These are phyloP conservation scores for Lotus japonicus DNA, from an alignment of 306 rosid genomes.

Conservation along the genomic window DNA sequence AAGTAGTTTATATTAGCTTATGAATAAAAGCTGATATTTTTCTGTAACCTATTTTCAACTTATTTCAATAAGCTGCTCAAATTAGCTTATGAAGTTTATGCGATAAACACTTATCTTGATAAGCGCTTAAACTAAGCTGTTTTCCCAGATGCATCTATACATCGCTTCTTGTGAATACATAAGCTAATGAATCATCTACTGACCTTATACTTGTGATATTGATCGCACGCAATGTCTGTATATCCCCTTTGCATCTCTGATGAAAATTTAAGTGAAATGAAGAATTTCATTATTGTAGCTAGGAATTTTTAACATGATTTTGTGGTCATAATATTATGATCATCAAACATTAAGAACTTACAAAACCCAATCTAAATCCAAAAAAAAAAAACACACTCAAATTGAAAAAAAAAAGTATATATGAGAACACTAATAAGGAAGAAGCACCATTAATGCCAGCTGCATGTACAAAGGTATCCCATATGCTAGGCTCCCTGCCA, in stretches of 20 bases:
- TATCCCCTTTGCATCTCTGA: neutral
- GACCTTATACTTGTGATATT: slow-evolving; percentile 38
- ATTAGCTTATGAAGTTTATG: too few relatives aligned
- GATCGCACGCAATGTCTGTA: slow-evolving; percentile 21
- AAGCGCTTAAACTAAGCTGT: too few relatives aligned
- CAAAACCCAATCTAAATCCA: too few relatives aligned
- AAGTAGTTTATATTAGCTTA: too few relatives aligned
- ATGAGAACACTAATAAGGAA: neutral
- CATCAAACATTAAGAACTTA: too few relatives aligned
- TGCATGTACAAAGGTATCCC: slow-evolving; percentile 26
- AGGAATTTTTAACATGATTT: too few relatives aligned
- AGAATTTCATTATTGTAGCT: neutral
- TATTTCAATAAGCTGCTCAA: too few relatives aligned
- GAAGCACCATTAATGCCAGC: slow-evolving; percentile 8
- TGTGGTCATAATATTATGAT: too few relatives aligned
- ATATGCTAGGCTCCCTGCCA: slow-evolving; percentile 36
- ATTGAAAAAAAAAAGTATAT: neutral
- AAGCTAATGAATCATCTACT: neutral
- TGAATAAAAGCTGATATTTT: too few relatives aligned
- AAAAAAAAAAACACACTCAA: neutral
- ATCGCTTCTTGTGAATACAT: neutral
- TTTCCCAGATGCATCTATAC: too few relatives aligned
- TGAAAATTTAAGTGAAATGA: slow-evolving; percentile 6
- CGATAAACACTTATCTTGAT: too few relatives aligned
- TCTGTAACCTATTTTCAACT: too few relatives aligned